These are phyloP conservation scores for Cercospora zeae-maydis DNA, from an alignment of 2,329 filamentous ascomycete species.

Conservation along the genomic window DNA sequence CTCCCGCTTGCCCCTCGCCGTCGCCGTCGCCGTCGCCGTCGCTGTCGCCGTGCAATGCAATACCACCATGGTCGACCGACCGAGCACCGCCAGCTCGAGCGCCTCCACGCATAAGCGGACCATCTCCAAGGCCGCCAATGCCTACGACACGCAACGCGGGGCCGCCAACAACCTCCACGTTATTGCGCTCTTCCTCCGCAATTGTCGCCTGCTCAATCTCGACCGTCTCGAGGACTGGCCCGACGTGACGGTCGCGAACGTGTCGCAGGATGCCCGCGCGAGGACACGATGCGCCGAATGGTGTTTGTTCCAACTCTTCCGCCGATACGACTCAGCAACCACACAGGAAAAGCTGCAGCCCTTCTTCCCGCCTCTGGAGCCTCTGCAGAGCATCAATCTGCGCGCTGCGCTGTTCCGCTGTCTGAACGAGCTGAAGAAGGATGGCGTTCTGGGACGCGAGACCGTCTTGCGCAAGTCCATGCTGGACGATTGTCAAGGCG, in stretches of 20 bases:
- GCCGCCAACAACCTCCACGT: constrained; percentile 29
- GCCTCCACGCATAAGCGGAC: constrained; percentile 19
- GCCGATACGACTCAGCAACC: constrained; percentile 74
- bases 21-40: too few species aligned
- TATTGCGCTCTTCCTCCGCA: constrained; percentile 70
- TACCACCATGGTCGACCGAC: constrained; percentile 17
- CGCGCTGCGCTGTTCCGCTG: constrained; percentile 77
- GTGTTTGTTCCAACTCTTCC: constrained; percentile 83
- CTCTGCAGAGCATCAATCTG: constrained; percentile 85
- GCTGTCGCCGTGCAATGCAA: neutral
- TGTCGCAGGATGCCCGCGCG: constrained; percentile 69
- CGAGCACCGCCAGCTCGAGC: constrained; percentile 4
- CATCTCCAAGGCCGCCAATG: constrained; percentile 16
- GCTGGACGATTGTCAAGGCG: constrained; percentile 93
- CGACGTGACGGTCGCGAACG: constrained; percentile 64
- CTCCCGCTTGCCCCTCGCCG: too few species aligned
- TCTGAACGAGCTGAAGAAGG: constrained; percentile 84
- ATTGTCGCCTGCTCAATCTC: constrained; percentile 77
- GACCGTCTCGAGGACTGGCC: constrained; percentile 78
- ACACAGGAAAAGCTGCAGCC: constrained; percentile 78
- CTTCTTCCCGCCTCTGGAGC: constrained; percentile 86
- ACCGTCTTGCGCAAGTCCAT: constrained; percentile 84
- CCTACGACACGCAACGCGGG: constrained; percentile 1
- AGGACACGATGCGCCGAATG: constrained; percentile 82
- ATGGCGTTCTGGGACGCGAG: constrained; percentile 74